These are phyloP conservation scores for Exutisphaerella laricina DNA, from an alignment of 2,329 filamentous ascomycete genomes.

Conservation along the genomic window DNA sequence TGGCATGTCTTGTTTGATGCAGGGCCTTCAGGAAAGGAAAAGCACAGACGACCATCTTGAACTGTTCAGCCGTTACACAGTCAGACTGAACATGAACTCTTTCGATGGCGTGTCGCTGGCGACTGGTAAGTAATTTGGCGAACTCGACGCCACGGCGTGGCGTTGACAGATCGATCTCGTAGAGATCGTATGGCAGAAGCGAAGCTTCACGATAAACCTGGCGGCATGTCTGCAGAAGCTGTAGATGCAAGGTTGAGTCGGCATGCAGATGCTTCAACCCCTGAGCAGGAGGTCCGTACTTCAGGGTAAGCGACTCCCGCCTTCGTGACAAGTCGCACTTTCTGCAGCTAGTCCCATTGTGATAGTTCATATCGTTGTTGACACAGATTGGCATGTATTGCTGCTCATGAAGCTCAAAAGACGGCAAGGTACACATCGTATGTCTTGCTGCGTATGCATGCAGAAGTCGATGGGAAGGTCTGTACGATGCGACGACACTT, in stretches of 20 bases:
- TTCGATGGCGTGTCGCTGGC: not conserved
- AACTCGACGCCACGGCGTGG: not conserved
- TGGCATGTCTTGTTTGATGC: not conserved
- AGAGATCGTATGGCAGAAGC: not conserved
- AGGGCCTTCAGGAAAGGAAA: not conserved
- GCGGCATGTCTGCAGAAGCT: not conserved
- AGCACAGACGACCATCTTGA: not conserved
- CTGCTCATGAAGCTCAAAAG: constrained; percentile 4
- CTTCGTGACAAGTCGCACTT: not conserved
- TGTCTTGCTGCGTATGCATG: not conserved
- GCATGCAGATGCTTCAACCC: constrained; percentile 1
- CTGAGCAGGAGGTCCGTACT: not conserved
- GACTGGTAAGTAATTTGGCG: not conserved
- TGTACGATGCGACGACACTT: not conserved
- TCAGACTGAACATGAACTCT: not conserved
- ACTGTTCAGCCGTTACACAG: not conserved
- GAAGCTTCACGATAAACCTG: constrained; percentile 5
- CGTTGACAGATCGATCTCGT: constrained; percentile 2
- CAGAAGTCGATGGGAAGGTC: not conserved
- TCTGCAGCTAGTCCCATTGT: not conserved
- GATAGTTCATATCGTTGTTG: not conserved
- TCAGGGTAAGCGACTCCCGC: not conserved
- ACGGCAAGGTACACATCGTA: constrained; percentile 1
- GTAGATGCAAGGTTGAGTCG: not conserved
- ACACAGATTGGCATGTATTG: not conserved